A percentile compares a stretch with the other conserved stretches of the same genome.
phyloP scores from a whole-genome alignment of 2,329 filamentous ascomycete species.

The Aspergillus bombycis region DNA sequence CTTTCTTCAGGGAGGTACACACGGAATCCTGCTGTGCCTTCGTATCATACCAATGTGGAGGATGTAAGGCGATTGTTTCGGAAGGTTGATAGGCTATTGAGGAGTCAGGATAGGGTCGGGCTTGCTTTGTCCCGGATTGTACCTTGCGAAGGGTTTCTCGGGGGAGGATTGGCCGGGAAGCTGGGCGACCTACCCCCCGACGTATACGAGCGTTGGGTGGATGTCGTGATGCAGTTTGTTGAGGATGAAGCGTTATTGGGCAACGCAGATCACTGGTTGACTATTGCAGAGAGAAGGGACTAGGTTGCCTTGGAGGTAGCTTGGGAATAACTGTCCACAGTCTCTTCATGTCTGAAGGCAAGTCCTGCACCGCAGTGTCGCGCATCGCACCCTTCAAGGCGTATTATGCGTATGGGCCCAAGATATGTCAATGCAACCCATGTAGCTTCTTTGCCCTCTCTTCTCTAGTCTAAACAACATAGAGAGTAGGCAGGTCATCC shows the following conservation, averaged over 20 bases:
- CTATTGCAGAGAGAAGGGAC: not conserved
- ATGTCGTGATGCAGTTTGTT: constrained; percentile 2
- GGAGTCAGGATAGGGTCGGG: not conserved
- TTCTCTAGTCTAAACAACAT: no score
- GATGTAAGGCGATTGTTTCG: not conserved
- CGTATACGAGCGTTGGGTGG: not conserved
- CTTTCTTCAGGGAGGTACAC: not conserved
- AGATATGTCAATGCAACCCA: no score
- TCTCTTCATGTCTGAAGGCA: no score
- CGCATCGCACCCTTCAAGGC: no score
- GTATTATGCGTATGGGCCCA: no score
- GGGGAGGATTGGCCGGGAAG: not conserved
- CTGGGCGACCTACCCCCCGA: not conserved
- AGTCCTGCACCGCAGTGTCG: no score
- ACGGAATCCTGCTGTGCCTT: not conserved
- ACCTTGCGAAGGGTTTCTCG: not conserved
- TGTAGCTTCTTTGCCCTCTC: no score
- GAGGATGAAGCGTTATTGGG: not conserved
- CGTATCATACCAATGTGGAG: not conserved
- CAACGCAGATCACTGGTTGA: not conserved
- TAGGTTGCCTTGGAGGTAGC: not conserved
- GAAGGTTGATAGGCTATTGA: not conserved
- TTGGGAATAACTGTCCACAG: no score
- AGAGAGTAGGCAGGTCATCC: no score
- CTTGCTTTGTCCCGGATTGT: not conserved